Conservation (phyloP, 768 basidiomycete species). For the Russula sp. region DNA sequence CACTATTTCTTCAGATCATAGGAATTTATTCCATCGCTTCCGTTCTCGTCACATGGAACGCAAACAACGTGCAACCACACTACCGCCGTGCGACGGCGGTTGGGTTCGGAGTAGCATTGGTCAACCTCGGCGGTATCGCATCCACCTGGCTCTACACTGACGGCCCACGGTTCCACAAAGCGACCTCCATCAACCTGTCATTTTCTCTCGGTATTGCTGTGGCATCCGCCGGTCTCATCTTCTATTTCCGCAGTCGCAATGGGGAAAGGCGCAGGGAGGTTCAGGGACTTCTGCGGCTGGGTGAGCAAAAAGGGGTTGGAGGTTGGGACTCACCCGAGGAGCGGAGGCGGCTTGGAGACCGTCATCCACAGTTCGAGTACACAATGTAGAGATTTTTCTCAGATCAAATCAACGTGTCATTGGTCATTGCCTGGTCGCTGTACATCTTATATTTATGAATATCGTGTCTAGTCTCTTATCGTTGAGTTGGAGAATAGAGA, state of each 20-base stretch:
- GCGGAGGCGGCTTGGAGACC: conserved; percentile 24
- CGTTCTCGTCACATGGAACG: conserved; percentile 33
- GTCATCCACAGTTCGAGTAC: conserved; percentile 29
- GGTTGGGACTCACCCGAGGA: conserved; percentile 27
- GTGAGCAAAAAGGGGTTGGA: conserved; percentile 4
- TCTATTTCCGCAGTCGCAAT: conserved; percentile 20
- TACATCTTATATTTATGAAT: too few species aligned
- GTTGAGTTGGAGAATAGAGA: too few species aligned
- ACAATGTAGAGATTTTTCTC: conserved; percentile 12
- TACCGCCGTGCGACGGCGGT: conserved; percentile 36
- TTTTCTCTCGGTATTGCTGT: conserved; percentile 18
- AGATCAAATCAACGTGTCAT: too few species aligned
- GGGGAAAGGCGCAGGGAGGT: conserved; percentile 16
- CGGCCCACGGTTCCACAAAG: conserved; percentile 26
- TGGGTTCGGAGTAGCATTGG: conserved; percentile 32
- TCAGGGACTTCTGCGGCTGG: background rate
- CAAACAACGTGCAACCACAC: conserved; percentile 37
- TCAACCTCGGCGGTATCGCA: conserved; percentile 25
- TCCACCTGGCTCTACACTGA: conserved; percentile 25
- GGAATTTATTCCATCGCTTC: conserved; percentile 35
- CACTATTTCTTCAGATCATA: conserved; percentile 36
- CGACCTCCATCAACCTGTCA: conserved; percentile 23
- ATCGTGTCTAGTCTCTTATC: too few species aligned
- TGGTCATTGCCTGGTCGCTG: too few species aligned
- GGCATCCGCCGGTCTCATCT: background rate